Evolutionary conservation across 2,329 filamentous ascomycete species (phyloP).

Genomic region (Tolypocladium paradoxum): DNA sequence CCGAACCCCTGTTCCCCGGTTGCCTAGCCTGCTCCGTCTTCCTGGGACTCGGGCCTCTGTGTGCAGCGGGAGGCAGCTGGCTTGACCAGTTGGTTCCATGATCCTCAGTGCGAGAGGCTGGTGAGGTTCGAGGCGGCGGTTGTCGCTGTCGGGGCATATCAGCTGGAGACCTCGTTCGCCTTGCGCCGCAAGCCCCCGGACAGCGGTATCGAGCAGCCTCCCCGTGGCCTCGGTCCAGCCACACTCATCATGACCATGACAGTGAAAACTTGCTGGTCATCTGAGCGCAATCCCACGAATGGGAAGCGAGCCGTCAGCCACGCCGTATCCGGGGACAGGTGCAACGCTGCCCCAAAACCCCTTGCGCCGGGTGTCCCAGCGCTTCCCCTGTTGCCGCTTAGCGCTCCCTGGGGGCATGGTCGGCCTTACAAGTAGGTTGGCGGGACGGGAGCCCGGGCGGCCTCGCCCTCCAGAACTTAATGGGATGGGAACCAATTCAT

Average conservation of each 20-base stretch:
- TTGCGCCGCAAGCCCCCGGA: not conserved
- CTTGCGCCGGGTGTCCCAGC: not conserved
- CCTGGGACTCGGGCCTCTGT: conserved; percentile 4
- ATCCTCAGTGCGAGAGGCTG: not conserved
- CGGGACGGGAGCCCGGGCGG: not conserved
- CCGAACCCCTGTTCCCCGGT: conserved; percentile 3
- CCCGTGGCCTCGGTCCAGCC: not conserved
- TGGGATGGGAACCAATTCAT: not conserved
- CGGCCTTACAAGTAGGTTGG: no score
- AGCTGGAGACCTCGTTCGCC: not conserved
- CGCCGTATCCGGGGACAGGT: not conserved
- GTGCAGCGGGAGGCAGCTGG: not conserved
- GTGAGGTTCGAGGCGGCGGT: not conserved
- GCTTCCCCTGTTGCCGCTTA: not conserved
- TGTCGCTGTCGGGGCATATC: not conserved
- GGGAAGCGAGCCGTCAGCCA: not conserved
- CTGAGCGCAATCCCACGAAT: conserved; percentile 2
- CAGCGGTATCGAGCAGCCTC: not conserved
- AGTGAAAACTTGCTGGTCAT: conserved; percentile 3
- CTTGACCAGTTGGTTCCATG: not conserved
- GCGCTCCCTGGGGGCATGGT: no score
- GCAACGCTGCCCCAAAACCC: not conserved
- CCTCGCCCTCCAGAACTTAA: not conserved
- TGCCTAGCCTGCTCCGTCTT: not conserved
- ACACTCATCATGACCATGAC: not conserved